phyloP scores from a whole-genome alignment of 2,329 filamentous ascomycete genomes.

The Fusarium chuoi region DNA sequence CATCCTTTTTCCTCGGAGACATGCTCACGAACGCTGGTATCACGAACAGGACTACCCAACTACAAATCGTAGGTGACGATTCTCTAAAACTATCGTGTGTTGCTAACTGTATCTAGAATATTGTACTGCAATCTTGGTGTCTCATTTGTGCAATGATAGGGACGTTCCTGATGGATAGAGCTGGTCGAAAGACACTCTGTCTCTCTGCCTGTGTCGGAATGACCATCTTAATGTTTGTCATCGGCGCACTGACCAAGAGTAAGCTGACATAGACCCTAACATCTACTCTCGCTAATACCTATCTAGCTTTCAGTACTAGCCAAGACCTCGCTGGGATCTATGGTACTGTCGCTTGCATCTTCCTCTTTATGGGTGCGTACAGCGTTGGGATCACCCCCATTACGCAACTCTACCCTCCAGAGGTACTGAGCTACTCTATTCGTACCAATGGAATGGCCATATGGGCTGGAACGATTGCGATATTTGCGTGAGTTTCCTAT shows the following conservation, averaged over 20 bases:
- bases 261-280: rapidly evolving
- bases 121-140: neutral
- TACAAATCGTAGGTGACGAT: neutral
- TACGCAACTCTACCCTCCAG: neutral
- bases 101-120: neutral
- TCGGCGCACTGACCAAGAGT: neutral
- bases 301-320: neutral
- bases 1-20: neutral
- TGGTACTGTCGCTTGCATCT: neutral
- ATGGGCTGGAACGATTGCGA: neutral
- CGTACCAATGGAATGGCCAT: neutral
- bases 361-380: neutral
- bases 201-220: neutral
- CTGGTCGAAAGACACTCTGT: neutral
- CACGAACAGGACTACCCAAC: neutral
- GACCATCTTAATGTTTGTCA: neutral
- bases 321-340: neutral
- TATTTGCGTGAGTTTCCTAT: neutral
- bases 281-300: neutral
- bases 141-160: neutral
- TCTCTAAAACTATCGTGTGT: rapidly evolving
- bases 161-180: neutral
- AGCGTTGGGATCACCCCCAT: neutral
- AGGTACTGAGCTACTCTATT: neutral
- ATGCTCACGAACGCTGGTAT: neutral